Conservation (phyloP, 148 eudicot species). For the Bassia scoparia region DNA sequence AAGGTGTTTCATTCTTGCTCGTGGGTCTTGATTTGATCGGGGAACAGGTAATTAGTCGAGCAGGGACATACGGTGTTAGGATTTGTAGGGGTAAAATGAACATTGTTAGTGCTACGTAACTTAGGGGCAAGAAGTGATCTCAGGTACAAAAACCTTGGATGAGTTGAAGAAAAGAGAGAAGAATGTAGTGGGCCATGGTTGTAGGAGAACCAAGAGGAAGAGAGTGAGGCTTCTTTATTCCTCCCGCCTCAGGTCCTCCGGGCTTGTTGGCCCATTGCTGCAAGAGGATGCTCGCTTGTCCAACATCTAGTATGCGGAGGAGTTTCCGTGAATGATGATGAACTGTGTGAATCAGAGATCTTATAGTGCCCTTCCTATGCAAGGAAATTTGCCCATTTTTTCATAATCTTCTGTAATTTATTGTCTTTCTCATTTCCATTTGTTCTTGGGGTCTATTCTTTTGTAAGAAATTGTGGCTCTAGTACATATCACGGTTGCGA, state of each 20-base stretch:
- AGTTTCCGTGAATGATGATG: background rate
- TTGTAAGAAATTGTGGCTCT: constrained; percentile 39
- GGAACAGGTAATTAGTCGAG: constrained; percentile 64
- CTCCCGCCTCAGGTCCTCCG: constrained; percentile 25
- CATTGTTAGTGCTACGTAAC: constrained; percentile 21
- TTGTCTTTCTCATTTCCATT: constrained; percentile 30
- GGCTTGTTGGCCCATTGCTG: constrained; percentile 1
- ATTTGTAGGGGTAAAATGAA: constrained; percentile 28
- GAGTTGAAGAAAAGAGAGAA: background rate
- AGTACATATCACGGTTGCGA: constrained; percentile 11
- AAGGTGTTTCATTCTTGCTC: constrained; percentile 81
- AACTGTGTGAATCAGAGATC: background rate
- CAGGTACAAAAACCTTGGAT: constrained; percentile 2
- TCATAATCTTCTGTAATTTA: constrained; percentile 30
- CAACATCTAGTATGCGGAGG: constrained; percentile 15
- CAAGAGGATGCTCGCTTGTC: constrained; percentile 13
- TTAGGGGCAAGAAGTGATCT: constrained; percentile 1
- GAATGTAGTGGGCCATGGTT: background rate
- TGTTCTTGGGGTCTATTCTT: constrained; percentile 42
- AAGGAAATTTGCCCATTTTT: constrained; percentile 16
- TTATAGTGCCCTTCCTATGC: constrained; percentile 10
- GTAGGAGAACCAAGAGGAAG: constrained; percentile 10
- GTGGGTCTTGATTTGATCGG: constrained; percentile 95
- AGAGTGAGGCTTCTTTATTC: constrained; percentile 16
- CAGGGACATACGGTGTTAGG: constrained; percentile 5